Percentiles rank a stretch among this genome's conserved stretches.
Conservation (phyloP, 1,284 basidiomycete species). For the Somion occarium region DNA sequence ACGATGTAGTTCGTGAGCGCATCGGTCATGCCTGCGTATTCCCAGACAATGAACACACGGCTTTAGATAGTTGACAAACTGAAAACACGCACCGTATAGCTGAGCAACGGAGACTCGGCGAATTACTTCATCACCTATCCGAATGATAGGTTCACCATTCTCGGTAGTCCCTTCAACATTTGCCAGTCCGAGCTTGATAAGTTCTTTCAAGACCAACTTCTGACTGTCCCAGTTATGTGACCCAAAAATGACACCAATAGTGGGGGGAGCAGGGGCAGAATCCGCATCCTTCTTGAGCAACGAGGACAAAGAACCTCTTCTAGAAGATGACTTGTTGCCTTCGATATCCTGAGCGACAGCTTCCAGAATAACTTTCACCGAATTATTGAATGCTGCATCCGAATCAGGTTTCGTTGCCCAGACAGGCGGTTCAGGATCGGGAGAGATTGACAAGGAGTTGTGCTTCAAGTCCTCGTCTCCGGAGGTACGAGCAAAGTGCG, state of each 20-base stretch:
- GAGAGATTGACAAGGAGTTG: constrained; percentile 41
- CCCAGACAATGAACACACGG: too few species aligned
- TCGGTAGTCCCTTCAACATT: constrained; percentile 18
- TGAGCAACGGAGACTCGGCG: constrained; percentile 79
- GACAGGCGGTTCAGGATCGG: constrained; percentile 58
- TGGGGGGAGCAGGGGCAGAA: constrained; percentile 24
- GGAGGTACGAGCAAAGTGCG: constrained; percentile 30
- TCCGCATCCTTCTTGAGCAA: not conserved
- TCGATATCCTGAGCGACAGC: constrained; percentile 46
- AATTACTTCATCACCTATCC: constrained; percentile 47
- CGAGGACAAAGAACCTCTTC: not conserved
- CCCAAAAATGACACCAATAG: constrained; percentile 75
- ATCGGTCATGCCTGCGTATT: constrained; percentile 78
- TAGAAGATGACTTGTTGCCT: not conserved
- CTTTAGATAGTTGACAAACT: not conserved
- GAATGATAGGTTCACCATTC: constrained; percentile 28
- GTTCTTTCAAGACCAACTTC: constrained; percentile 53
- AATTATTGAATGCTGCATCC: constrained; percentile 76
- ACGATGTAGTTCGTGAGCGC: constrained; percentile 72
- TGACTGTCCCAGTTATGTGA: constrained; percentile 81
- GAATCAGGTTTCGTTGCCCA: constrained; percentile 72
- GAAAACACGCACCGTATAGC: constrained; percentile 63
- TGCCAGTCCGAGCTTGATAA: constrained; percentile 59
- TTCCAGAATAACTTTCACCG: constrained; percentile 58
- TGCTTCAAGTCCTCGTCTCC: constrained; percentile 15